Evolutionary conservation across 768 basidiomycete genomes (phyloP), one percentile per base, ranked within the genome.

Genomic region (Trametes sanguinea): DNA sequence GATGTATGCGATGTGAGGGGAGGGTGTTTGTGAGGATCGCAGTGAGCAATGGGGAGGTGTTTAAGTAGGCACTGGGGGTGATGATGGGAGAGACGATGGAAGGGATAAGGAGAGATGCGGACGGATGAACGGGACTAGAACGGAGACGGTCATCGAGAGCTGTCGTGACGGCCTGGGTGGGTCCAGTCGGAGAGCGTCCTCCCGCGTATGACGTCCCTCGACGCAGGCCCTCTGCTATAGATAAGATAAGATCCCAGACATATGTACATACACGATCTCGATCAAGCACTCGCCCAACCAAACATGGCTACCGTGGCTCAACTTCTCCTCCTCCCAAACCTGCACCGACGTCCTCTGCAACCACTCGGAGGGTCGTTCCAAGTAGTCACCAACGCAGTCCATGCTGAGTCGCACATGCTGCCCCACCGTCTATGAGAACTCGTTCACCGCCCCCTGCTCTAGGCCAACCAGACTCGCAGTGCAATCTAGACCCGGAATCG

Each of bases 181-280:
- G 54, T 56, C 54, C 54, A 56, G 61, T 61, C 54, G 40, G 47
- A 54, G 40, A 16, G 32, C 16, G 43, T 32, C 33, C 32, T 16
- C 22, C 32, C 44, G 43, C 14, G 35, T n/a, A 54, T 61, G 53
- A 48, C 60, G 53, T 55, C 30, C 39, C 40, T 14, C 16, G 7
- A 43, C 14, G 7, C n/a, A 2, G 3, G 22, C 16, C 29, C 33
- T 46, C 13, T 37, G 5, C 35, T 13, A 9, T 3, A 51, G 61
- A 62, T 62, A 46, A 57, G 61, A 62, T 62, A 45, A 62, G 61
- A 57, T 62, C 30, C n/a, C 54, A 22, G 22, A 22, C 22, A 22
- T 22, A 22, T 9, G 47, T 29, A 37, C 29, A 16, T 27, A 8
- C 11, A 16, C 27, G 4, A 22, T 17, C 39, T 32, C 48, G 30